Evolutionary conservation across 1,284 basidiomycete genomes (phyloP), one percentile per base, ranked within the genome.

Genomic region (Tilletia caries): DNA sequence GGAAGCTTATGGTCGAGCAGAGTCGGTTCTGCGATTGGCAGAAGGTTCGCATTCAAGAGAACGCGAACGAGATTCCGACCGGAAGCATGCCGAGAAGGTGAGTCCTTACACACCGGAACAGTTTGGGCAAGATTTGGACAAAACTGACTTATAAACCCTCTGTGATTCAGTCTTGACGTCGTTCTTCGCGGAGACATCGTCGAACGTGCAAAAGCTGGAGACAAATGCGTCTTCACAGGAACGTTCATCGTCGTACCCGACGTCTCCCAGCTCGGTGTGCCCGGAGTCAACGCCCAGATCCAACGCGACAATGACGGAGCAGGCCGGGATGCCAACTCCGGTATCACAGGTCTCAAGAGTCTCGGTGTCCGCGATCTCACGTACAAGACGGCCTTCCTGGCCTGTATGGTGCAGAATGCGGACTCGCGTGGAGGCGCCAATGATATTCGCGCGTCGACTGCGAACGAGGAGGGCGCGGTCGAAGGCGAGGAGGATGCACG

Each of bases 11-110:
- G 81, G 94, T 98, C 68, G 95, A 98, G 82, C 91, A 91, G 70
- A 95, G 93, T 62, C 95, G 94, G 82, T 99, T 99, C 84, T 92
- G 92, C 8, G 96, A 98, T 83, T 98, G 96, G 96, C 96, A 99
- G 84, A 98, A 97, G 84, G 94, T 98, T 54, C 90, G 96, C 67
- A 98, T 98, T 68, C 96, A 99, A 83, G 96, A 98, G 85, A 98
- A 98, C 80, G 91, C 95, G 15, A 96, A 95, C 64, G 95, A 98
- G 85, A 98, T 99, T 71, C 96, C 96, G 0, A 98, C 95, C 0
- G 96, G 96, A 1, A 93, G 91, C 10, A 99, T 98, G 95, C 95
- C 95, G n/a, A 89, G 95, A 46, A 86, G 85, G 85, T 86, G 48
- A 78, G 85, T 80, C 3, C n/a, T 37, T 3, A 18, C 41, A 44